phyloP scores from a whole-genome alignment of 176 grass and related monocot genomes.

The Oryza rufipogon region DNA sequence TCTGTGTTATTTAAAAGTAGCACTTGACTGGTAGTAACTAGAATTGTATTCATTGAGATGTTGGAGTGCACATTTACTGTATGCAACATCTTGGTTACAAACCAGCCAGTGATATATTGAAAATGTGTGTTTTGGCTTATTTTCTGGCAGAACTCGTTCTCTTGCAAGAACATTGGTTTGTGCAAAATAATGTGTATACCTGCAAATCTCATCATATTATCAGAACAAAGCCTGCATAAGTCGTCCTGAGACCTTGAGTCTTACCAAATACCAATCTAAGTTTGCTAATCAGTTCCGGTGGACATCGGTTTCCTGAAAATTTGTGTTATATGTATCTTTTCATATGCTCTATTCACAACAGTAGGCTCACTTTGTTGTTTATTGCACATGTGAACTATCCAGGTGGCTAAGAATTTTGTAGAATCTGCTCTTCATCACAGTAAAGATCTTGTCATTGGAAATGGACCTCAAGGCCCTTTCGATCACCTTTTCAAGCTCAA shows the following conservation, averaged over 20 bases:
- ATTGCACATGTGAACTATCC: conserved; percentile 38
- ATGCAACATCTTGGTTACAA: background rate
- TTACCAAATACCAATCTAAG: background rate
- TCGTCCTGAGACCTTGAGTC: background rate
- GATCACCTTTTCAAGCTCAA: conserved; percentile 81
- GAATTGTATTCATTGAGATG: background rate
- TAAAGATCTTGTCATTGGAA: conserved; percentile 77
- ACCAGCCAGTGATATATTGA: background rate
- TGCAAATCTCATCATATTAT: background rate
- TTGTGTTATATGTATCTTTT: conserved; percentile 1
- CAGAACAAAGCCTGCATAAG: background rate
- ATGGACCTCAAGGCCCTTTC: conserved; percentile 88
- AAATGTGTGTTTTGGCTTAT: background rate
- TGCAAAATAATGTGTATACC: background rate
- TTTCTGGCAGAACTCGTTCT: background rate
- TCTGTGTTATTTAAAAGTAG: background rate
- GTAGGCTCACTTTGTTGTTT: background rate
- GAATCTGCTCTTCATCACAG: conserved; percentile 81
- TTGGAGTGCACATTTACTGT: background rate
- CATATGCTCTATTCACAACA: background rate
- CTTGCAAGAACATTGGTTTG: background rate
- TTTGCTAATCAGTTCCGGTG: background rate
- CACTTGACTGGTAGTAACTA: background rate
- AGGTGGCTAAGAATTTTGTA: conserved; percentile 83
- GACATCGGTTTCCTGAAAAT: background rate